phyloP scores from a whole-genome alignment of 805 yeast species.

The Saccharomyces eubayanus region DNA sequence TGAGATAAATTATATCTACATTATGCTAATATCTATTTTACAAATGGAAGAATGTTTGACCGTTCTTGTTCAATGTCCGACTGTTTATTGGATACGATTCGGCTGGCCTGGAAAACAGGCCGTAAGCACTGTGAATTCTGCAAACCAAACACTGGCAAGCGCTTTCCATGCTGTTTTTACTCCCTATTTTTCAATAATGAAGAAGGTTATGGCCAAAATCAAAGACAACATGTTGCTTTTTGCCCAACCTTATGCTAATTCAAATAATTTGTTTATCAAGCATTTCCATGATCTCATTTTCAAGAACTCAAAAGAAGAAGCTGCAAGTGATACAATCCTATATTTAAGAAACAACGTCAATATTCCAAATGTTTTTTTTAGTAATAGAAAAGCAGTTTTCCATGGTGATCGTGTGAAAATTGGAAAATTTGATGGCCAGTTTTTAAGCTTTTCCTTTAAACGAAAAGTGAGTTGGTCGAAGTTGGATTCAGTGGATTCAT shows the following conservation, averaged over 20 bases:
- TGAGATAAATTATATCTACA: background rate
- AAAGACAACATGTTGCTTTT: background rate
- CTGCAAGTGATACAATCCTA: background rate
- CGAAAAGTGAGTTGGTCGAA: background rate
- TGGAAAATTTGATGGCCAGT: background rate
- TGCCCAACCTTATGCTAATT: background rate
- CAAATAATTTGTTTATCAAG: background rate
- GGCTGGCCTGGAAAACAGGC: background rate
- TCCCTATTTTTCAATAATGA: background rate
- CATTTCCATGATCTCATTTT: background rate
- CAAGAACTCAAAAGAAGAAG: background rate
- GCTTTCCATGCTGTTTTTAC: background rate
- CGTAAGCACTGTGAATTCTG: background rate
- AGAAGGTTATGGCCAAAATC: background rate
- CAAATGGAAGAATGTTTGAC: background rate
- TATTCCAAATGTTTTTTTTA: background rate
- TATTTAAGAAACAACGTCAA: background rate
- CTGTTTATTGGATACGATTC: background rate
- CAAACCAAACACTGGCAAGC: background rate
- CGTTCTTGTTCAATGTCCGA: background rate
- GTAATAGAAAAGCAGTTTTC: background rate
- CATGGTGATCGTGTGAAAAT: background rate
- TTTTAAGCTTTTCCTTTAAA: background rate
- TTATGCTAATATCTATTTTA: background rate
- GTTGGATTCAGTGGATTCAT: background rate